These are phyloP conservation scores for Talinum fruticosum DNA, from an alignment of 148 eudicot genomes.

Conservation along the genomic window DNA sequence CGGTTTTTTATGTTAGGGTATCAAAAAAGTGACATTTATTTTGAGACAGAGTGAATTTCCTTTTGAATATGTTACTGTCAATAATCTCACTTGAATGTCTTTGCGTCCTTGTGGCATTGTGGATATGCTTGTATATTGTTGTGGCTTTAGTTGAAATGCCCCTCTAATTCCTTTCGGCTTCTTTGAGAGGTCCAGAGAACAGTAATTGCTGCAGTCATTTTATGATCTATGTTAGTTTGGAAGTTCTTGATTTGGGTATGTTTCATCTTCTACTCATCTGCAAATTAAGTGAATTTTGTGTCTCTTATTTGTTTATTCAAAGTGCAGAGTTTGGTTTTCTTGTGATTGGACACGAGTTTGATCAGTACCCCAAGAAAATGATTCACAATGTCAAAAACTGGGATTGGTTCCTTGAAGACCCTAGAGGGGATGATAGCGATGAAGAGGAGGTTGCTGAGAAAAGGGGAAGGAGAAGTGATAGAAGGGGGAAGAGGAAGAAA, in stretches of 20 bases:
- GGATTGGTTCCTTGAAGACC: constrained; percentile 89
- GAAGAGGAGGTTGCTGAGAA: constrained; percentile 45
- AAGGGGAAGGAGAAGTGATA: constrained; percentile 24
- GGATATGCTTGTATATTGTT: not conserved
- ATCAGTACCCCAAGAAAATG: constrained; percentile 63
- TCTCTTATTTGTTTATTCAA: constrained; percentile 3
- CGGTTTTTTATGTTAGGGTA: not conserved
- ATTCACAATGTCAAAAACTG: constrained; percentile 52
- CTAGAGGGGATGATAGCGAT: constrained; percentile 39
- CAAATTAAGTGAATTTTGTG: not conserved
- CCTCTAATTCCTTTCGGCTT: not conserved
- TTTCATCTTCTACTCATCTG: not conserved
- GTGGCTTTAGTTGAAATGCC: not conserved
- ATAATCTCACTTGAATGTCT: not conserved
- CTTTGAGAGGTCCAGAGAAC: not conserved
- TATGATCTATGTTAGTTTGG: not conserved
- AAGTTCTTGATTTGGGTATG: not conserved
- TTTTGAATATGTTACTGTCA: not conserved
- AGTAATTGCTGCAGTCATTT: not conserved
- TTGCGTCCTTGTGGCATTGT: not conserved
- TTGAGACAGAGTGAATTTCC: not conserved
- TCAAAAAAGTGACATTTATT: not conserved
- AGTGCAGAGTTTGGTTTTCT: constrained; percentile 90
- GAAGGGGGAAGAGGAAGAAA: constrained; percentile 51
- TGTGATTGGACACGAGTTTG: constrained; percentile 89